Base-by-base conservation (phyloP, 2,329 filamentous ascomycete genomes). In the Alternaria arborescens region DNA sequence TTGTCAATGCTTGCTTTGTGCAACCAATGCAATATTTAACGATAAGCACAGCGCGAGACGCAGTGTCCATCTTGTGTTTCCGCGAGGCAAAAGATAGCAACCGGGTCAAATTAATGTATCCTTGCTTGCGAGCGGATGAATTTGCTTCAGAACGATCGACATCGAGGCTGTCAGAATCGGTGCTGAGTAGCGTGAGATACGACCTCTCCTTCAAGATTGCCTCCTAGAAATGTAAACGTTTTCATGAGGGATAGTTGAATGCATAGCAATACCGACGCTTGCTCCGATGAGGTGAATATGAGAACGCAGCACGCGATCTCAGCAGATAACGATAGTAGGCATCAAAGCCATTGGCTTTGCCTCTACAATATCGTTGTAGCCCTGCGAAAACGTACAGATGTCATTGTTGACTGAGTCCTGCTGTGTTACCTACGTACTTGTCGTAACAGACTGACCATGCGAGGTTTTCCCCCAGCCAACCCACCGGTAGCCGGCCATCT, bases 11-110 rank as follows among this genome's bases (percentile, higher is more conserved):
- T 34, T 34, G 12, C 1, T 12, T 34, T 34, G 0, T 34, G 4
- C 0, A 34, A 34, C 32, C 12, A 0, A 14, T 34, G 0, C 32
- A 34, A 14, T 34, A 34, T 6, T 5, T 5, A 0, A 1, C 1
- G 32, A 34, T 34, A 14, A 0, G 32, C 12, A 12, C 5, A 16
- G 32, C 32, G 12, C 12, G 12, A 7, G 12, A 5, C 2, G 32
- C 32, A 34, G 16, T 5, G 32, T 34, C 10, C 0, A 0, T 12
- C 4, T 6, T 12, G 5, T 34, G 0, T 16, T 14, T 0, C 32
- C 5, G 4, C 4, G 12, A 34, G 12, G 32, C 11, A 0, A 12
- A 14, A 34, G 4, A 2, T 16, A 34, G 32, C 32, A 14, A 34
- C 32, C 0, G 12, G 0, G 5, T 34, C 32, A 12, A 1, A 34